These are phyloP conservation scores for Ascochyta clinopodiicola DNA, from an alignment of 2,329 filamentous ascomycete species.

Conservation along the genomic window DNA sequence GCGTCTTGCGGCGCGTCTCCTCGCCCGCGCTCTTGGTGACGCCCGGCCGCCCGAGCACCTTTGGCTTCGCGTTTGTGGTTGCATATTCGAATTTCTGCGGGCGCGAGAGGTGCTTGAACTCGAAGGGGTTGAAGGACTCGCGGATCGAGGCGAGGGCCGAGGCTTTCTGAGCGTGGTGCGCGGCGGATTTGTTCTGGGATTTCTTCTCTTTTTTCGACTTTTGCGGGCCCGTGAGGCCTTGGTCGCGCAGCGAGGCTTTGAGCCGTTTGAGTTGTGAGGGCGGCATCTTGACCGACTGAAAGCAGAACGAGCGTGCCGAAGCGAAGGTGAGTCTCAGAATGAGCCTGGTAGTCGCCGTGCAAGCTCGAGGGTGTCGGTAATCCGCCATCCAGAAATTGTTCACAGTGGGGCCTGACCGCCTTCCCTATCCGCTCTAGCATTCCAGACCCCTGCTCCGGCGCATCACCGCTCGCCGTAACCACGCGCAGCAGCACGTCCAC, in stretches of 20 bases:
- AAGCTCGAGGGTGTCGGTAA: constrained; percentile 6
- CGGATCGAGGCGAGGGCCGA: constrained; percentile 84
- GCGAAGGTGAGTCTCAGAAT: not conserved
- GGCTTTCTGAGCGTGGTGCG: constrained; percentile 78
- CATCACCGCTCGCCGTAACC: not conserved
- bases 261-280: constrained; percentile 96
- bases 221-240: constrained; percentile 88
- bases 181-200: constrained; percentile 70
- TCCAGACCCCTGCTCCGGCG: constrained; percentile 18
- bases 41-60: constrained; percentile 75
- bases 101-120: constrained; percentile 80
- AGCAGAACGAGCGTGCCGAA: not conserved
- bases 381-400: constrained; percentile 25
- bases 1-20: constrained; percentile 81
- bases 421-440: not conserved
- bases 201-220: constrained; percentile 93
- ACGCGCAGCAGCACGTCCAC: constrained; percentile 2
- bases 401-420: constrained; percentile 22
- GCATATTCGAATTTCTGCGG: constrained; percentile 87
- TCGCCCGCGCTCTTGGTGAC: constrained; percentile 86
- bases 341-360: not conserved
- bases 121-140: constrained; percentile 97
- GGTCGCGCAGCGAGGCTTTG: constrained; percentile 86
- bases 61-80: constrained; percentile 62
- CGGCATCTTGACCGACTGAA: constrained; percentile 68